A percentile compares a stretch with the other conserved stretches of the same genome.
phyloP scores from a whole-genome alignment of 148 eudicot genomes.

The Vaccinium vitisidaea region DNA sequence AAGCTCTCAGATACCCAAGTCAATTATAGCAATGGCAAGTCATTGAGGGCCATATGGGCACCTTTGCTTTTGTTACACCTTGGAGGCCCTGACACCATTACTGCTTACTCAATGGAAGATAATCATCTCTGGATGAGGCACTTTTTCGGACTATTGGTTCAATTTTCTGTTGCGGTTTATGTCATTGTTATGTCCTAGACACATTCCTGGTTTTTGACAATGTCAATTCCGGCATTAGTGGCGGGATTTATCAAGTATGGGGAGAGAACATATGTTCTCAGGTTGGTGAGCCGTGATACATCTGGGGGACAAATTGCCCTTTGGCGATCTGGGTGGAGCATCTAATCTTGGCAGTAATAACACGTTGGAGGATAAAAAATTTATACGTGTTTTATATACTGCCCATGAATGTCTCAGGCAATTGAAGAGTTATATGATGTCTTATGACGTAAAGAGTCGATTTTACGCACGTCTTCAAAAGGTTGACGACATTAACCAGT shows the following conservation, averaged over 20 bases:
- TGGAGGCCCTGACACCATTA: background rate
- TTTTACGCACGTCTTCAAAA: too few relatives aligned
- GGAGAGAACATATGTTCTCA: background rate
- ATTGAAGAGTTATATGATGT: background rate
- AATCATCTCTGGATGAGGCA: background rate
- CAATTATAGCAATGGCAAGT: background rate
- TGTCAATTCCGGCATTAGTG: background rate
- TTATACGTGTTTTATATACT: background rate
- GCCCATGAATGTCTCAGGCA: background rate
- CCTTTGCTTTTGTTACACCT: background rate
- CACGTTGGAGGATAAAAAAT: background rate
- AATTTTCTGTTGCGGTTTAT: background rate
- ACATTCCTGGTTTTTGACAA: background rate
- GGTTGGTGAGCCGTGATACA: background rate
- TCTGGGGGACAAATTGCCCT: background rate
- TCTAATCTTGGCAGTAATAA: background rate
- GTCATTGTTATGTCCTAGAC: background rate
- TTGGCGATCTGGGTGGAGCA: background rate
- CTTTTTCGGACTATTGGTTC: background rate
- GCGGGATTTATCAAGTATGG: background rate
- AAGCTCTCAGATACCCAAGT: background rate
- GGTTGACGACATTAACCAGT: background rate
- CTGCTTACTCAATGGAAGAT: background rate
- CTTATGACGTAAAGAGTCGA: background rate
- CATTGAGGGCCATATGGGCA: background rate